Evolutionary conservation across 208 protist species (phyloP), one percentile per base, ranked within the genome.

Genomic region (Leishmania martiniquensis): DNA sequence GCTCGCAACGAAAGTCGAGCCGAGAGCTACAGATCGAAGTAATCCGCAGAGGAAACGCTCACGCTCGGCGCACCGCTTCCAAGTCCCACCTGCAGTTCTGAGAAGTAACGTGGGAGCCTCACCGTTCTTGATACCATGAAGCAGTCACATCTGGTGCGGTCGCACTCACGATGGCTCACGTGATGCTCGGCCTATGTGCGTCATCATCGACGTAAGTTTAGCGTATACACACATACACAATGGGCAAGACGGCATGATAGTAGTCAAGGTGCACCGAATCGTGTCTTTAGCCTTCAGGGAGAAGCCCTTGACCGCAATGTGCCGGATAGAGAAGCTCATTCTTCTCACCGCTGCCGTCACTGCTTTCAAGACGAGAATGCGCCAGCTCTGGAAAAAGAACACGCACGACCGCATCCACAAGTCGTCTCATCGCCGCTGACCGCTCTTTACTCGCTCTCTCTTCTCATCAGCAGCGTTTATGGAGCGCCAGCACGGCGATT

Each of bases 401-500:
- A 42, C 37, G 13, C 45, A 73, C 34, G 69, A 69, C 37, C 32
- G 65, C 44, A 42, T 29, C 1, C 59, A 65, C 51, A 1, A 68
- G 13, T 1, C 17, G 42, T 10, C 15, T 32, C 47, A 72, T 7
- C 4, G 0, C 20, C n/a, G 4, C 17, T 10, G 15, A 25, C 45
- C 15, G n/a, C 29, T 54, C 29, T 5, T 15, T 55, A 5, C 17
- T 45, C 13, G 22, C 13, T 0, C 10, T 25, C 2, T 15, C 45
- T 20, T 49, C 47, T 5, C 34, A 69, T 72, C 34, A 1, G 15
- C 22, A 32, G 60, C 1, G 42, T 66, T 49, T 20, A 77, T 25
- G 10, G 68, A 47, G n/a, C n/a, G 10, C 76, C 76, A 80, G 6
- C 25, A n/a, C 10, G 76, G 76, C 34, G 68, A 80, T 2, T 75